Percentiles rank a stretch among this genome's conserved stretches.
phyloP scores from a whole-genome alignment of 2,329 filamentous ascomycete species.

The Tolypocladium paradoxum region DNA sequence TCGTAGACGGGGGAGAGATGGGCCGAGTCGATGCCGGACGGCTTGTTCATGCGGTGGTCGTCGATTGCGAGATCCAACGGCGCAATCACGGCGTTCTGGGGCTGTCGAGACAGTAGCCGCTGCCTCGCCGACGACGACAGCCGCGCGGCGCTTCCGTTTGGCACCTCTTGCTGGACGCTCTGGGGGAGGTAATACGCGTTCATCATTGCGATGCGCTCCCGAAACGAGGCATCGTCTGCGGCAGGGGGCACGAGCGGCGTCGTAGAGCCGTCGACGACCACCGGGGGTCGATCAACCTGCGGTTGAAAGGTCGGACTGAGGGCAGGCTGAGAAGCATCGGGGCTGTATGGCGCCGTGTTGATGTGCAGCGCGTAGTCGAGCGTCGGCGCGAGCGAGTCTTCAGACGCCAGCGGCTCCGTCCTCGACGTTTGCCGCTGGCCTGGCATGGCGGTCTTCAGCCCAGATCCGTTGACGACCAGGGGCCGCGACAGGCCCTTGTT shows the following conservation, averaged over 20 bases:
- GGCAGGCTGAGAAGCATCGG: background rate
- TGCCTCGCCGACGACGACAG: constrained; percentile 24
- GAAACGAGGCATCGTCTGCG: constrained; percentile 28
- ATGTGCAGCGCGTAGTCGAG: constrained; percentile 19
- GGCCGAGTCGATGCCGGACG: constrained; percentile 28
- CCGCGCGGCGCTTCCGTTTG: constrained; percentile 15
- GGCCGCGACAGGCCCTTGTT: constrained; percentile 30
- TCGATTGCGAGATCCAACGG: constrained; percentile 45
- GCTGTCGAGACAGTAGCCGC: constrained; percentile 27
- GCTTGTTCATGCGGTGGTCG: constrained; percentile 27
- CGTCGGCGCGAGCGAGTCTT: constrained; percentile 9
- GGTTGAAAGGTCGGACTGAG: constrained; percentile 8
- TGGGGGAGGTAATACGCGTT: constrained; percentile 18
- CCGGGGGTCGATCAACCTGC: constrained; percentile 15
- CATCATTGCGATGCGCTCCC: constrained; percentile 31
- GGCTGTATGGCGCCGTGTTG: constrained; percentile 4
- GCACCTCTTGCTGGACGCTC: constrained; percentile 19
- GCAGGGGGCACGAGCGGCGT: constrained; percentile 7
- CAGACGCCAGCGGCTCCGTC: constrained; percentile 8
- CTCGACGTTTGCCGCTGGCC: constrained; percentile 11
- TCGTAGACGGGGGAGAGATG: constrained; percentile 67
- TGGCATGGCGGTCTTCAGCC: constrained; percentile 18
- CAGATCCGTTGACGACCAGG: constrained; percentile 41
- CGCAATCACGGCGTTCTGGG: constrained; percentile 39
- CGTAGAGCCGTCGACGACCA: constrained; percentile 25